These are phyloP conservation scores for Plasmodium adleri DNA, from an alignment of 169 alveolate species.

Conservation along the genomic window DNA sequence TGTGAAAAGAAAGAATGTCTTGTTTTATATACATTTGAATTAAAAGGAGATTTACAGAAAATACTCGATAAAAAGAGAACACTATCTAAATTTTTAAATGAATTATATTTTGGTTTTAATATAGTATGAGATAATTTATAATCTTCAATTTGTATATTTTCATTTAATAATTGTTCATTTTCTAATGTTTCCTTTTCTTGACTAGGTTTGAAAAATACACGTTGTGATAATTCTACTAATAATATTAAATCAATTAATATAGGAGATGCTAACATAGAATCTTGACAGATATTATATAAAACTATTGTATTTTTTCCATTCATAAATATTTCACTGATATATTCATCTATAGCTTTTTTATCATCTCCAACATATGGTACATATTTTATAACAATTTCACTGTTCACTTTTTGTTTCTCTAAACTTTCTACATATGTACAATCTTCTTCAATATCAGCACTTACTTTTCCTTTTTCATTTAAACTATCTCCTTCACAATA, in stretches of 20 bases:
- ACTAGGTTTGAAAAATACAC: constrained; percentile 33
- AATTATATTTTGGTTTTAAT: constrained; percentile 6
- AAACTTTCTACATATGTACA: constrained; percentile 25
- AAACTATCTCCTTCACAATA: constrained; percentile 81
- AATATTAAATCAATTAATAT: constrained; percentile 90
- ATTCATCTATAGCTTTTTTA: constrained; percentile 94
- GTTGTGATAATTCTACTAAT: constrained; percentile 85
- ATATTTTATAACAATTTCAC: constrained; percentile 90
- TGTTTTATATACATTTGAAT: constrained; percentile 60
- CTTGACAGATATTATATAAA: constrained; percentile 92
- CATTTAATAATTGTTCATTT: background rate
- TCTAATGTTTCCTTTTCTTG: background rate
- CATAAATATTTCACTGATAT: constrained; percentile 90
- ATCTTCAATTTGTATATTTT: constrained; percentile 27
- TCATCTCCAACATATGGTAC: constrained; percentile 94
- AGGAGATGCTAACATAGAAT: constrained; percentile 93
- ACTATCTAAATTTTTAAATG: constrained; percentile 31
- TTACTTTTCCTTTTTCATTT: background rate
- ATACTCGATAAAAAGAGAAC: constrained; percentile 47
- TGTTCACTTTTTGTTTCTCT: constrained; percentile 68
- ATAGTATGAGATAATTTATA: constrained; percentile 25
- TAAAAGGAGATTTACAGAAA: constrained; percentile 69
- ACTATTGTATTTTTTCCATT: constrained; percentile 91
- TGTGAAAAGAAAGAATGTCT: constrained; percentile 74
- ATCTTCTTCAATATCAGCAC: constrained; percentile 24